Base-by-base conservation (phyloP, 2,329 filamentous ascomycete species). In the Ophiostoma triangulosporum region DNA sequence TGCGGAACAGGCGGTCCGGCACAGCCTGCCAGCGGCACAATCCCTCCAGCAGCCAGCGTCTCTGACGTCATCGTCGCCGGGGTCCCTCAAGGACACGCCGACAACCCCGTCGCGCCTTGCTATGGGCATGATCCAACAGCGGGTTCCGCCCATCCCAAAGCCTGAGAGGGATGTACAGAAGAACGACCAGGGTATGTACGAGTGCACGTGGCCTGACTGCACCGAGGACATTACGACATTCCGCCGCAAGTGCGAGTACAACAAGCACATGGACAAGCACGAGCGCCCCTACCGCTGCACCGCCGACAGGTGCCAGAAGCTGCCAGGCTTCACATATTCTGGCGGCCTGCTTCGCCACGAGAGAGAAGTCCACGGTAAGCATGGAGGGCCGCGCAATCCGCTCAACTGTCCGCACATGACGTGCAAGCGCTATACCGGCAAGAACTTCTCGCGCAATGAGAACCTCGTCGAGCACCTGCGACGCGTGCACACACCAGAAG, bases 241-340 rank as follows among this genome's bases (percentile, higher is more conserved):
- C 64, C 76, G 79, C 53, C 80, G 89, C 58, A 91, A 88, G 60
- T 95, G 90, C 70, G 90, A 95, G 71, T 96, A 88, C 88, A 94
- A 85, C 65, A 96, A 97, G 71, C 91, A 97, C 66, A 96, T 96
- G 90, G 91, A 97, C 70, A 95, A 95, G 66, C 91, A 97, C 66
- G 89, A 95, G 61, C 78, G 91, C 12, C 91, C 91, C 1, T 97
- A 96, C 65, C 86, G 89, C 62, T 97, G 91, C 67, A 75, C 73
- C 22, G 82, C 84, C 43, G 76, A 80, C n/a, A 86, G 85, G 35
- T 96, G 91, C 68, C 88, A 91, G 63, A 95, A 95, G 63, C 77
- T 95, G 0, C 86, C 87, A 51, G 91, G 91, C 1, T 97, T 97
- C 67, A 97, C 91, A 1, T 97, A 97, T 65, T 91, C 87, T 0